Evolutionary conservation across 768 basidiomycete genomes (phyloP), one percentile per base, ranked within the genome.

Genomic region (Pisolithus sp.): DNA sequence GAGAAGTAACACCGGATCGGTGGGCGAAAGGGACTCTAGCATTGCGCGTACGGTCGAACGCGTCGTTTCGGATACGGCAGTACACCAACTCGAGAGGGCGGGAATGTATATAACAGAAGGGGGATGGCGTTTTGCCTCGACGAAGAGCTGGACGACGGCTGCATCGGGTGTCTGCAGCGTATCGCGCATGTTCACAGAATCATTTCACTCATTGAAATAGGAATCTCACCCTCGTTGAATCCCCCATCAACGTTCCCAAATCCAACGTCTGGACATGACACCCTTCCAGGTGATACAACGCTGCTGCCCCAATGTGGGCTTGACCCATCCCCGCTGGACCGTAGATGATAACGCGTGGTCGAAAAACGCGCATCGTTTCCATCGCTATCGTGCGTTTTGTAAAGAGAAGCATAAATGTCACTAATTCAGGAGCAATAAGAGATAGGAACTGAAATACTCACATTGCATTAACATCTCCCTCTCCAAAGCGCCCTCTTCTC

Each of bases 71-170:
- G 86, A 79, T 21, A 98, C 80, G 2, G 92, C 83, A 1, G 83
- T 74, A 57, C 87, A 88, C 93, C 94, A 98, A 1, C 85, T 80
- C 1, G 81, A 61, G 6, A 99, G 79, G 1, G 91, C 89, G 0
- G 95, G 95, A 28, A 99, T 90, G 67, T 94, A 98, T 45, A 99
- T 80, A 36, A 98, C 86, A 0, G 93, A 93, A 0, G 96, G 96
- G 59, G 95, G 93, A 64, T 96, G 91, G 24, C 95, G 84, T 65
- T 97, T 98, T 1, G 95, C 96, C 67, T 99, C 96, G 20, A 94
- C 79, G 62, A 99, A 97, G 17, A 96, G 76, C 59, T 98, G 94
- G 4, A 97, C 92, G 49, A 97, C 83, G 2, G 90, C 86, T 1
- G 96, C 90, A 69, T 99, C 96, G 5, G 82, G 70, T 1, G 91